These are phyloP conservation scores for Diaporthe australafricana DNA, from an alignment of 2,329 filamentous ascomycete species.

Conservation along the genomic window DNA sequence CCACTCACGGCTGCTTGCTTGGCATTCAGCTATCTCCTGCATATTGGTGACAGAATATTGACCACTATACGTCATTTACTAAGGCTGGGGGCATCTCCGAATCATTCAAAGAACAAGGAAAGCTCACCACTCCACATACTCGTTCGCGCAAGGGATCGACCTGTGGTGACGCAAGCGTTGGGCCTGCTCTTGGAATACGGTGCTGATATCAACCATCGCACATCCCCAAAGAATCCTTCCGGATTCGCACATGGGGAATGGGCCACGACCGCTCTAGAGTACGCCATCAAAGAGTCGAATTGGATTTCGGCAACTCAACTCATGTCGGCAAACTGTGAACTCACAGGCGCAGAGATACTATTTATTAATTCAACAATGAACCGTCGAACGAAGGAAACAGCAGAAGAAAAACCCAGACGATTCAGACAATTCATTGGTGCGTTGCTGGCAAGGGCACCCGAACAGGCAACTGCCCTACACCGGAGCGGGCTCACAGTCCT, in stretches of 20 bases:
- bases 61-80: background rate
- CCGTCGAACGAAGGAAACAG: background rate
- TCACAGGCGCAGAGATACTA: background rate
- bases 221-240: too few species aligned
- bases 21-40: rapidly evolving
- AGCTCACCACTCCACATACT: background rate
- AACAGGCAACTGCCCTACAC: background rate
- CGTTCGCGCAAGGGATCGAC: rapidly evolving
- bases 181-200: background rate
- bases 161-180: background rate
- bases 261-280: background rate
- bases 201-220: background rate
- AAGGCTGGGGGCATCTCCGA: background rate
- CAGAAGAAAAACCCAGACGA: too few species aligned
- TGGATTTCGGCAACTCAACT: background rate
- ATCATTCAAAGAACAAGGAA: background rate
- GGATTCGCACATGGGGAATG: background rate
- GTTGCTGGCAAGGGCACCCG: background rate
- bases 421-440: background rate
- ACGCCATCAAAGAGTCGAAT: rapidly evolving
- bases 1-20: background rate
- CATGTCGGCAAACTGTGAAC: background rate
- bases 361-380: background rate
- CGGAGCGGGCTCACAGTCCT: background rate
- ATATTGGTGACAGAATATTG: rapidly evolving